These are phyloP conservation scores for Cryptococcus neoformans DNA, from an alignment of 1,284 basidiomycete genomes.

Conservation along the genomic window DNA sequence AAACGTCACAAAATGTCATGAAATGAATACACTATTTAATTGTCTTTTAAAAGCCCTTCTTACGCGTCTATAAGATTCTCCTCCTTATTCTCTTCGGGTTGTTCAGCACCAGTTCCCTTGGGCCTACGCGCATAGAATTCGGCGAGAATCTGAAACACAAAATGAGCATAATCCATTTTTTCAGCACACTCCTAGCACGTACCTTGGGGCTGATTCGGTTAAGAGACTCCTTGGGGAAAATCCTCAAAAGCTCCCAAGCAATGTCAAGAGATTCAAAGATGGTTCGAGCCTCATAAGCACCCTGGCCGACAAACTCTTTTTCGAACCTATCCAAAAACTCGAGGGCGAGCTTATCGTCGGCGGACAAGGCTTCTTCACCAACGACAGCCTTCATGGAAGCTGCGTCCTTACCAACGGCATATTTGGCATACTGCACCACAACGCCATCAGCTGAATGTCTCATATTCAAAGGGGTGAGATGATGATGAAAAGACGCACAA, in stretches of 20 bases:
- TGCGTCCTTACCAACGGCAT: constrained; percentile 95
- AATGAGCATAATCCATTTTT: constrained; percentile 3
- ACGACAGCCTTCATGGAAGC: constrained; percentile 99
- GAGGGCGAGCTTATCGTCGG: constrained; percentile 85
- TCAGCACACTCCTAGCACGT: constrained; percentile 10
- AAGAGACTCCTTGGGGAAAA: constrained; percentile 98
- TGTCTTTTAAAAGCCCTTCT: constrained; percentile 2
- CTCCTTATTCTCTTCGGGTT: constrained; percentile 53
- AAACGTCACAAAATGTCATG: constrained; percentile 6
- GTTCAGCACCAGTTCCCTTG: constrained; percentile 51
- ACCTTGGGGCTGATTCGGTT: constrained; percentile 85
- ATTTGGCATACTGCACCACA: constrained; percentile 78
- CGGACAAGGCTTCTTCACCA: constrained; percentile 92
- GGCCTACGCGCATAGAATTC: constrained; percentile 53
- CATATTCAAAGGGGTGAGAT: neutral
- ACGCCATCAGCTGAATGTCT: constrained; percentile 18
- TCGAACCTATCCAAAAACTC: constrained; percentile 96
- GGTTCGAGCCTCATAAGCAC: constrained; percentile 90
- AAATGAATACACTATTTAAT: neutral
- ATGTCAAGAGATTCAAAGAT: constrained; percentile 98
- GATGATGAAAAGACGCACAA: constrained; percentile 56
- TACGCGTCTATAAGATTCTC: constrained; percentile 33
- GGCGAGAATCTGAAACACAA: constrained; percentile 24
- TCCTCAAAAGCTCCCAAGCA: constrained; percentile 93
- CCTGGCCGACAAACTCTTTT: constrained; percentile 91